phyloP scores from a whole-genome alignment of 768 basidiomycete genomes.

The Suillus decipiens region DNA sequence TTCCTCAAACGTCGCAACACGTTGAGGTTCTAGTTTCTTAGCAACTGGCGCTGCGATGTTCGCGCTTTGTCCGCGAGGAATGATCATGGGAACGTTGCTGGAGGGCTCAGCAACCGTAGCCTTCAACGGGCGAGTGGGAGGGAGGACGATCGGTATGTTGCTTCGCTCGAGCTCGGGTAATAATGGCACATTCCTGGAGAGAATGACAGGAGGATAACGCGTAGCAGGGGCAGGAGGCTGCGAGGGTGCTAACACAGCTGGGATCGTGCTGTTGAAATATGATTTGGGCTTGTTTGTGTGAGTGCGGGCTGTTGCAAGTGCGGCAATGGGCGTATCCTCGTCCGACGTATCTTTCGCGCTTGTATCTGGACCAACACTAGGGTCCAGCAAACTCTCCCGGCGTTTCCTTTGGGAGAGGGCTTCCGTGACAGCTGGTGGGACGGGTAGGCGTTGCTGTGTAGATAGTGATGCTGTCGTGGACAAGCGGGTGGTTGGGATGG shows the following conservation, averaged over 20 bases:
- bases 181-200: conserved; percentile 23
- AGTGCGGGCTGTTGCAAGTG: conserved; percentile 15
- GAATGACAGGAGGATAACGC: conserved; percentile 24
- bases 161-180: conserved; percentile 22
- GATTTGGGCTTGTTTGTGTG: conserved; percentile 24
- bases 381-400: conserved; percentile 67
- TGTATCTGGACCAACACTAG: conserved; percentile 31
- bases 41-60: conserved; percentile 41
- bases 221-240: conserved; percentile 31
- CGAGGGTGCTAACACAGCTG: conserved; percentile 23
- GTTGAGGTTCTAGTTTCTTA: conserved; percentile 48
- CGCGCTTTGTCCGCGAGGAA: conserved; percentile 45
- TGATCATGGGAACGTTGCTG: conserved; percentile 43
- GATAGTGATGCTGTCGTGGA: conserved; percentile 25
- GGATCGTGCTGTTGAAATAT: conserved; percentile 25
- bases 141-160: conserved; percentile 34
- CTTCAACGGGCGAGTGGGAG: conserved; percentile 36
- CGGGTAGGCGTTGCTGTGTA: conserved; percentile 45
- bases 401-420: conserved; percentile 71
- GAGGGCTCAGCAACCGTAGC: conserved; percentile 29
- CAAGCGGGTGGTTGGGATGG: conserved; percentile 64
- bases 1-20: conserved; percentile 84
- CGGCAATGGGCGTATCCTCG: conserved; percentile 34
- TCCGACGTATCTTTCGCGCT: conserved; percentile 37
- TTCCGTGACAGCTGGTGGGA: conserved; percentile 73